These are phyloP conservation scores for Hordeum vulgare DNA, from an alignment of 176 grass and related monocot genomes.

Conservation along the genomic window DNA sequence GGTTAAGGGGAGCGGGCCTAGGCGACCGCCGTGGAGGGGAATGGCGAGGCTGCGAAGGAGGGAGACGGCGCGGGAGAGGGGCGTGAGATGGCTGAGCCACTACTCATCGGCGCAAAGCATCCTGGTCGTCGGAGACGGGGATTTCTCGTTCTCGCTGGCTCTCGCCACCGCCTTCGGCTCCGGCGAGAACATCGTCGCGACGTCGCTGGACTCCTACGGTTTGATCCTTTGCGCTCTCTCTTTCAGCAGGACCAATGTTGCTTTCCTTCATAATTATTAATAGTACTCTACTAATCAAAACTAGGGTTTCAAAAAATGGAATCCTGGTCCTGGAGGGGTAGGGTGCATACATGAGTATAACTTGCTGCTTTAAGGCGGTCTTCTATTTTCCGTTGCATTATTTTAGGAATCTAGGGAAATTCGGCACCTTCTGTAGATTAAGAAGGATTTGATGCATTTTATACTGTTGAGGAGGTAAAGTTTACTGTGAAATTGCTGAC, in stretches of 20 bases:
- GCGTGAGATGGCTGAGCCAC: conserved; percentile 30
- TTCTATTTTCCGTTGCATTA: neutral
- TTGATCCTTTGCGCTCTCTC: neutral
- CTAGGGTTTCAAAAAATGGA: no score
- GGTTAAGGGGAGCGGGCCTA: neutral
- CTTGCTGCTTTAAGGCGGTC: neutral
- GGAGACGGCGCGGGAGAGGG: neutral
- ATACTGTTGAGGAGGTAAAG: no score
- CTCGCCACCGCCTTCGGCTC: conserved; percentile 50
- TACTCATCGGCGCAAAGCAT: conserved; percentile 45
- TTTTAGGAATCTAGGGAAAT: neutral
- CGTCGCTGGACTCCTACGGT: conserved; percentile 15
- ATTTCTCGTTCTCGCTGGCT: conserved; percentile 54
- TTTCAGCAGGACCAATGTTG: neutral
- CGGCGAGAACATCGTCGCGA: conserved; percentile 46
- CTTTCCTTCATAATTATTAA: neutral
- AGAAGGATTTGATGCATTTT: no score
- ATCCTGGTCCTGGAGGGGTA: no score
- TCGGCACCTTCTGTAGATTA: no score
- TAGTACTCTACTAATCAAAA: no score
- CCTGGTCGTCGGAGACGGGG: conserved; percentile 48
- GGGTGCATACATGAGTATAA: neutral
- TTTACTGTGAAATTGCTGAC: no score
- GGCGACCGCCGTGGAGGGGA: neutral
- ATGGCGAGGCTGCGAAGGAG: neutral